A percentile compares a stretch with the other conserved stretches of the same genome.
Evolutionary conservation across 192 early-diverging fungal species (phyloP).

Genomic region (Rhizoclosmatium globosum): DNA sequence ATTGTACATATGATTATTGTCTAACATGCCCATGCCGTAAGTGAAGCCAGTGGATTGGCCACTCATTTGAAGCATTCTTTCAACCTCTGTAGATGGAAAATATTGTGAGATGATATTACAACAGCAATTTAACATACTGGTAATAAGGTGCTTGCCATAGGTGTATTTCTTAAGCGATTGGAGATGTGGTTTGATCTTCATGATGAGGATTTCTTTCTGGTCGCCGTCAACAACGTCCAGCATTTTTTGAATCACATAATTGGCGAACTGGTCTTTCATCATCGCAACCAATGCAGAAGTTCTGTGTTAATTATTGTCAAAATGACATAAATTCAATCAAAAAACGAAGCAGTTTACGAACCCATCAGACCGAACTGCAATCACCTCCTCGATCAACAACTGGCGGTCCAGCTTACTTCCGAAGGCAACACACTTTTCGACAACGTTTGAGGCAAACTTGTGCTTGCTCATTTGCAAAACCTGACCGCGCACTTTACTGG

Average conservation of each 20-base stretch:
- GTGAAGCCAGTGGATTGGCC: slow-evolving; percentile 27
- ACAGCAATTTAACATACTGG: slow-evolving; percentile 52
- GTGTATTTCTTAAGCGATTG: slow-evolving; percentile 95
- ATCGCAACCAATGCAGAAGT: slow-evolving; percentile 88
- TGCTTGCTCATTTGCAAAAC: slow-evolving; percentile 94
- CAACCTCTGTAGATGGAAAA: slow-evolving; percentile 24
- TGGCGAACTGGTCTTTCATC: slow-evolving; percentile 99
- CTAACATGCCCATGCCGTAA: slow-evolving; percentile 13
- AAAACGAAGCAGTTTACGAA: slow-evolving; percentile 33
- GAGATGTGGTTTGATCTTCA: slow-evolving; percentile 93
- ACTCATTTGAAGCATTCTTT: slow-evolving; percentile 39
- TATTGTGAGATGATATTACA: background rate
- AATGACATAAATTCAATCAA: slow-evolving; percentile 23
- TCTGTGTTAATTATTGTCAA: slow-evolving; percentile 49
- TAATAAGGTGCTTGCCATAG: slow-evolving; percentile 97
- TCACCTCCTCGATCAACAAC: slow-evolving; percentile 92
- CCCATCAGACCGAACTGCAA: slow-evolving; percentile 84
- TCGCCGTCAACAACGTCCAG: slow-evolving; percentile 94
- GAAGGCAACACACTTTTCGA: slow-evolving; percentile 97
- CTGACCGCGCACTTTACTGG: slow-evolving; percentile 90
- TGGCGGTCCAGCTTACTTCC: slow-evolving; percentile 88
- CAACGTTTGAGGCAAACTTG: slow-evolving; percentile 99
- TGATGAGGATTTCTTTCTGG: slow-evolving; percentile 87
- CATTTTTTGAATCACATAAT: slow-evolving; percentile 99
- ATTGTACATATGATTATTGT: background rate